Conservation (phyloP, 129 eudicot species). For the Rutidosis leptorrhynchoides region DNA sequence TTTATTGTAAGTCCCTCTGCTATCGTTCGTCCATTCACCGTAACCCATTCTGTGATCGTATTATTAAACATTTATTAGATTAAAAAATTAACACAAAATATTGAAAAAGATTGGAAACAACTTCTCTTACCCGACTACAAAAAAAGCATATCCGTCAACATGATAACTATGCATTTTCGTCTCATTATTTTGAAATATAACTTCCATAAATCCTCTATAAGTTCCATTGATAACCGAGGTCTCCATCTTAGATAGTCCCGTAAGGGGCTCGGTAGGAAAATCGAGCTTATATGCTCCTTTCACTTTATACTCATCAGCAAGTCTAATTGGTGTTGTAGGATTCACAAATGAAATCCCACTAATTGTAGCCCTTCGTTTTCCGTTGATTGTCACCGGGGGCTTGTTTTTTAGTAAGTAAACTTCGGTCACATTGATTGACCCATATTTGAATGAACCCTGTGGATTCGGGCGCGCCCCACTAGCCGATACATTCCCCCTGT, state of each 20-base stretch:
- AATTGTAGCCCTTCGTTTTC: slow-evolving; percentile 59
- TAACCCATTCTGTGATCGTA: slow-evolving; percentile 66
- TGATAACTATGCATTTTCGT: slow-evolving; percentile 85
- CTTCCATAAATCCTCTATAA: slow-evolving; percentile 87
- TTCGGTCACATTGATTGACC: slow-evolving; percentile 84
- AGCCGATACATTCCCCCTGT: slow-evolving; percentile 90
- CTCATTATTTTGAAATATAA: slow-evolving; percentile 79
- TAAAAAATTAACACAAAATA: background rate
- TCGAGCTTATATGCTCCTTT: slow-evolving; percentile 72
- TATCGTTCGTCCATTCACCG: slow-evolving; percentile 84
- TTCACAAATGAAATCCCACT: slow-evolving; percentile 87
- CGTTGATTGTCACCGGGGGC: slow-evolving; percentile 65
- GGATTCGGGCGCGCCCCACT: slow-evolving; percentile 99
- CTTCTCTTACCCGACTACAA: slow-evolving; percentile 76
- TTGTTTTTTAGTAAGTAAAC: slow-evolving; percentile 59
- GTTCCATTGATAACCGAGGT: slow-evolving; percentile 84
- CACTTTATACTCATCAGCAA: slow-evolving; percentile 66
- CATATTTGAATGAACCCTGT: slow-evolving; percentile 86
- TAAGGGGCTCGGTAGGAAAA: slow-evolving; percentile 68
- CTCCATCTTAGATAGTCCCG: slow-evolving; percentile 69
- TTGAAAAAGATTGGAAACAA: background rate
- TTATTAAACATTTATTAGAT: background rate
- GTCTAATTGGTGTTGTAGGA: slow-evolving; percentile 82
- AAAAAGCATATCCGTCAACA: slow-evolving; percentile 77
- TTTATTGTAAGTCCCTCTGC: slow-evolving; percentile 94